Conservation (phyloP, 129 eudicot species). For the Flaveria brownii region DNA sequence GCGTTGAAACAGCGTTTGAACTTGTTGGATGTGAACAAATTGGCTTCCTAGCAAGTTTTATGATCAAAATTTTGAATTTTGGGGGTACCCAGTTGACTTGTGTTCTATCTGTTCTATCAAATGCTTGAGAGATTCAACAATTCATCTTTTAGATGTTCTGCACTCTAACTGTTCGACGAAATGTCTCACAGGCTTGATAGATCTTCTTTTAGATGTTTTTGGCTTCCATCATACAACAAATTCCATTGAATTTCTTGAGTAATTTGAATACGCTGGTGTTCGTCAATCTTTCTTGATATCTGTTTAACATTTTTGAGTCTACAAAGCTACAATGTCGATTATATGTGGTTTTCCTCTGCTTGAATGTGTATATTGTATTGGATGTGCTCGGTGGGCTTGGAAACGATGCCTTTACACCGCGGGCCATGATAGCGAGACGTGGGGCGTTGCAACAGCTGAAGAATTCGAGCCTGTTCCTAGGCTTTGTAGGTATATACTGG, state of each 20-base stretch:
- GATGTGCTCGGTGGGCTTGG: slow-evolving; percentile 96
- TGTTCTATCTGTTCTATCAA: slow-evolving; percentile 22
- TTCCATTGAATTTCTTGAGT: slow-evolving; percentile 1
- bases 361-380: slow-evolving; percentile 87
- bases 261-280: neutral
- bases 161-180: slow-evolving; percentile 24
- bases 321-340: slow-evolving; percentile 62
- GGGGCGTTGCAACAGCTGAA: slow-evolving; percentile 73
- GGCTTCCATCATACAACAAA: too few relatives aligned
- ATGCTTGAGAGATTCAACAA: neutral
- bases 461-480: slow-evolving; percentile 96
- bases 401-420: slow-evolving; percentile 81
- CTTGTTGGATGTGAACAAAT: neutral
- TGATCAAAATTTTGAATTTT: neutral
- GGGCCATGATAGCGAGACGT: slow-evolving; percentile 84
- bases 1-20: neutral
- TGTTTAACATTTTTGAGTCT: neutral
- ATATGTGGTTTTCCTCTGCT: slow-evolving; percentile 82
- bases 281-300: slow-evolving; percentile 13
- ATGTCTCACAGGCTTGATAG: neutral
- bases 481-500: slow-evolving; percentile 74
- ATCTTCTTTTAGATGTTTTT: neutral
- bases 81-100: slow-evolving; percentile 21
- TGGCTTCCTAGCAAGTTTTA: slow-evolving; percentile 7
- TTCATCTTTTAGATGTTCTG: neutral